Evolutionary conservation across 1,139 yeast genomes (phyloP).

Genomic region (Protomyces inouyei): DNA sequence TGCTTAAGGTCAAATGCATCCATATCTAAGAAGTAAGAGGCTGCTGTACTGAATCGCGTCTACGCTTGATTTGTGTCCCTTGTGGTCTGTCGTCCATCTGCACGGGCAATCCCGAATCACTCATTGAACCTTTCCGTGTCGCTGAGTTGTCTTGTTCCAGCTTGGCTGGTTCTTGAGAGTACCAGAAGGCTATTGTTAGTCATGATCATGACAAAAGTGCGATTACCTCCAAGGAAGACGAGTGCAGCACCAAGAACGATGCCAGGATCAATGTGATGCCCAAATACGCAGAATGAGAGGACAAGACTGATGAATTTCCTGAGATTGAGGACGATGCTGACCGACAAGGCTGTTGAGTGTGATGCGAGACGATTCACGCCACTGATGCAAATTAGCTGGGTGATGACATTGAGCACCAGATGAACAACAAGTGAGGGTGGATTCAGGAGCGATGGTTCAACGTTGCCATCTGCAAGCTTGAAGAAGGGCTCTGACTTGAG

Average conservation of each 20-base stretch:
- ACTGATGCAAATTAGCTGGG: slow-evolving; percentile 61
- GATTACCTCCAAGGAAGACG: slow-evolving; percentile 35
- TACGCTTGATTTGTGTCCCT: background rate
- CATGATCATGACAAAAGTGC: background rate
- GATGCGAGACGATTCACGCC: slow-evolving; percentile 65
- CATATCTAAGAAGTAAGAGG: background rate
- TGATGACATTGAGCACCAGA: slow-evolving; percentile 47
- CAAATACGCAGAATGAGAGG: slow-evolving; percentile 51
- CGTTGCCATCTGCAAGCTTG: background rate
- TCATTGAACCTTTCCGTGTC: background rate
- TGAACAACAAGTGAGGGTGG: slow-evolving; percentile 37
- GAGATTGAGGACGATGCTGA: slow-evolving; percentile 55
- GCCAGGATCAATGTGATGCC: slow-evolving; percentile 37
- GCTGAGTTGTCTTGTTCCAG: background rate
- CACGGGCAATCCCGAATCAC: slow-evolving; percentile 1
- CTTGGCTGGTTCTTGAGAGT: slow-evolving; percentile 5
- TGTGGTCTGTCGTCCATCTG: background rate
- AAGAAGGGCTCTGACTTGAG: slow-evolving; percentile 28
- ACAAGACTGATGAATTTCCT: slow-evolving; percentile 59
- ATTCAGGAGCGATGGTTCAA: slow-evolving; percentile 2
- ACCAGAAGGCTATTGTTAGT: slow-evolving; percentile 8
- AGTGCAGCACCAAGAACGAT: slow-evolving; percentile 42
- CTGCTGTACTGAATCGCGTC: background rate
- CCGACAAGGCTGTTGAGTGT: slow-evolving; percentile 54
- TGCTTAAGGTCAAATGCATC: background rate